Evolutionary conservation across 2,329 filamentous ascomycete species (phyloP).

Genomic region (Aureobasidium leucospermi): DNA sequence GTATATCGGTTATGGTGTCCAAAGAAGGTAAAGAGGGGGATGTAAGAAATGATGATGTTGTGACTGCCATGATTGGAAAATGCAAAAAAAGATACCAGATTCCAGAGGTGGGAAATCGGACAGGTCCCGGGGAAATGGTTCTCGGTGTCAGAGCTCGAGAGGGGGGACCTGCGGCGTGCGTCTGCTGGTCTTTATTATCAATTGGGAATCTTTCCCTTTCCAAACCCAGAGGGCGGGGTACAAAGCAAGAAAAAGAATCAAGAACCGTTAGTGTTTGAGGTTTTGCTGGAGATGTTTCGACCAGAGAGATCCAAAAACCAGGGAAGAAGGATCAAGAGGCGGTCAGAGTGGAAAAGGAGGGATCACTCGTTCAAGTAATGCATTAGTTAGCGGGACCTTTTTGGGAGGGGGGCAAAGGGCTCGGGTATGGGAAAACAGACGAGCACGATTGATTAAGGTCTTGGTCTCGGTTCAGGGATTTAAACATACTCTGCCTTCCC

Average conservation of each 20-base stretch:
- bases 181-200: background rate
- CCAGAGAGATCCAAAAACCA: background rate
- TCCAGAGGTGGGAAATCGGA: background rate
- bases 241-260: background rate
- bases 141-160: background rate
- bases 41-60: background rate
- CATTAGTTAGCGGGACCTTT: background rate
- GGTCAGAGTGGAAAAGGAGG: background rate
- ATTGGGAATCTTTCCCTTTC: background rate
- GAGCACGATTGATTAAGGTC: background rate
- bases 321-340: background rate
- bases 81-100: background rate
- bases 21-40: background rate
- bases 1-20: background rate
- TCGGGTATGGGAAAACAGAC: background rate
- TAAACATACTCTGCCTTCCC: background rate
- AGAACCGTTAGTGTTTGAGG: too few species aligned
- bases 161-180: background rate
- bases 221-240: background rate
- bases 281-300: too few species aligned
- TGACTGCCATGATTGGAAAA: background rate
- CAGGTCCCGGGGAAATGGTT: slow-evolving; percentile 1
- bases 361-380: slow-evolving; percentile 3
- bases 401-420: too few species aligned
- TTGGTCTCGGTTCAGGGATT: background rate